Evolutionary conservation across 352 stramenopile species (phyloP).

Genomic region (Pythium chondricola): DNA sequence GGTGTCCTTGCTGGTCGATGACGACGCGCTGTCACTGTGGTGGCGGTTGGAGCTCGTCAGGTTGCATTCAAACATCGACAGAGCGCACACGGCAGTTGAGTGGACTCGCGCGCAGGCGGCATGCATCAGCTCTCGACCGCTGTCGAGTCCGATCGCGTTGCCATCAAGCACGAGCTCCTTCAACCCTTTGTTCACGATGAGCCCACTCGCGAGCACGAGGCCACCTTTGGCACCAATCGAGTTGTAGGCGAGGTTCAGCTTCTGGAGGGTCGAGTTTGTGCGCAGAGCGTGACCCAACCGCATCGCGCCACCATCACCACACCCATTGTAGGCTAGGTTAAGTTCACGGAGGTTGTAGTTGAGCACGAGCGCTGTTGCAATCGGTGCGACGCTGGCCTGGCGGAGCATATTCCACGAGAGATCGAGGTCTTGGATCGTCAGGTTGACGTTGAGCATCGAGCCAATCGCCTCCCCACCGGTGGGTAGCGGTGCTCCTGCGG

Average conservation of each 20-base stretch:
- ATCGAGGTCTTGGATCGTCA: slow-evolving; percentile 61
- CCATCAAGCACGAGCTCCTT: slow-evolving; percentile 47
- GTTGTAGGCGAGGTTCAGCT: slow-evolving; percentile 58
- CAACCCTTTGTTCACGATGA: slow-evolving; percentile 42
- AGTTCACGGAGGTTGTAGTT: slow-evolving; percentile 65
- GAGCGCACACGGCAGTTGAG: slow-evolving; percentile 22
- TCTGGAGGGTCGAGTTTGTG: slow-evolving; percentile 33
- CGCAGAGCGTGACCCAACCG: slow-evolving; percentile 49
- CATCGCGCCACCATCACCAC: slow-evolving; percentile 48
- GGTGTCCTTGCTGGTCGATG: neutral
- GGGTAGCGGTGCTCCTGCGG: slow-evolving; percentile 19
- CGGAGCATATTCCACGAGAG: slow-evolving; percentile 85
- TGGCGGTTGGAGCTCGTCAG: slow-evolving; percentile 19
- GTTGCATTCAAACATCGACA: slow-evolving; percentile 55
- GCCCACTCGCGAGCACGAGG: slow-evolving; percentile 44
- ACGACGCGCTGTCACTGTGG: neutral
- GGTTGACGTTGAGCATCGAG: slow-evolving; percentile 76
- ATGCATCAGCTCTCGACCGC: slow-evolving; percentile 48
- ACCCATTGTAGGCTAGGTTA: slow-evolving; percentile 58
- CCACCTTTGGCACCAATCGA: slow-evolving; percentile 47
- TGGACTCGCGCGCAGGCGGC: slow-evolving; percentile 33
- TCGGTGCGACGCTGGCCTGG: slow-evolving; percentile 27
- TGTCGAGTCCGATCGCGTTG: slow-evolving; percentile 50
- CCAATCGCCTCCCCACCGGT: slow-evolving; percentile 74
- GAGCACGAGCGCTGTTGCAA: slow-evolving; percentile 41